phyloP scores from a whole-genome alignment of 345 rosid species.

The Kandelia obovata region DNA sequence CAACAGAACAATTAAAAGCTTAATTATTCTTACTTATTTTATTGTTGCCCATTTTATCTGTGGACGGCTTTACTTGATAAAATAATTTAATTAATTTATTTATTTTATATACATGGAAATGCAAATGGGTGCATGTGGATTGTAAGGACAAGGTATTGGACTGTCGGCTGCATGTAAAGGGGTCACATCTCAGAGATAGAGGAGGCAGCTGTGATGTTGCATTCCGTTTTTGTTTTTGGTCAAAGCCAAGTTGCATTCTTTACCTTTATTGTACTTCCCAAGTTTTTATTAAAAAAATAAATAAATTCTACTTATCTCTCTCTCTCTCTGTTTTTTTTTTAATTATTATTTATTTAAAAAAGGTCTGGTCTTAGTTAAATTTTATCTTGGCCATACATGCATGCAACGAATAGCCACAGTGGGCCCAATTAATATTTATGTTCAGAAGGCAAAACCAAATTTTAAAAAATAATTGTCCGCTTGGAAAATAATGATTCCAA shows the following conservation, averaged over 20 bases:
- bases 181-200: conserved; percentile 21
- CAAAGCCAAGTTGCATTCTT: not conserved
- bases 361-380: not conserved
- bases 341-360: not conserved
- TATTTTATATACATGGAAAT: not conserved
- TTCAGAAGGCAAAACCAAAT: not conserved
- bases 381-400: not conserved
- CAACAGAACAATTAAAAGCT: not conserved
- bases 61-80: not conserved
- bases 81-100: not conserved
- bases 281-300: too few species aligned
- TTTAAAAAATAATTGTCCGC: too few species aligned
- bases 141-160: conserved; percentile 24
- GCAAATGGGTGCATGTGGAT: conserved; percentile 41
- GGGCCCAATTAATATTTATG: conserved; percentile 9
- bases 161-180: conserved; percentile 36
- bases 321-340: too few species aligned
- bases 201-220: not conserved
- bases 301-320: not conserved
- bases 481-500: too few species aligned
- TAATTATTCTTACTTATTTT: too few species aligned
- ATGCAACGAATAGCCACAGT: not conserved
- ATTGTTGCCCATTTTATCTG: not conserved
- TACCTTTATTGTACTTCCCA: too few species aligned
- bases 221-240: too few species aligned